A percentile compares a stretch with the other conserved stretches of the same genome.
Conservation (phyloP, 495 filamentous ascomycete species). For the Penicillium parvum region DNA sequence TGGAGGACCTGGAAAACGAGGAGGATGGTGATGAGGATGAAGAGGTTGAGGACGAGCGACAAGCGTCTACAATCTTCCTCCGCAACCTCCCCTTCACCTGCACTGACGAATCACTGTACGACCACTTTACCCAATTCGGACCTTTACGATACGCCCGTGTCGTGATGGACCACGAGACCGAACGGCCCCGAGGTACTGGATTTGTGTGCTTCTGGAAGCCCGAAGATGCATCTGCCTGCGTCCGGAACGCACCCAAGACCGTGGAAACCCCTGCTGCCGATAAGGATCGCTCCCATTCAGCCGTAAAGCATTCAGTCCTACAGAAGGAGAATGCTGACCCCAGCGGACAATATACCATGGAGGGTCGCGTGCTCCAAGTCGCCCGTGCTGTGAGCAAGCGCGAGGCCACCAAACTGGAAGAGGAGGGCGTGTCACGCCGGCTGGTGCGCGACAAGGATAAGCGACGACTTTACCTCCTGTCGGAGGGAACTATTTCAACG, state of each 20-base stretch:
- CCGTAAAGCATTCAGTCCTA: constrained; percentile 69
- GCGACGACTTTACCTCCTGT: constrained; percentile 82
- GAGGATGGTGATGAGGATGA: constrained; percentile 35
- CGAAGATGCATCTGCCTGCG: constrained; percentile 67
- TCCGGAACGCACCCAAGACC: constrained; percentile 64
- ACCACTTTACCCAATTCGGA: constrained; percentile 83
- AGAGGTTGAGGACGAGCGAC: constrained; percentile 50
- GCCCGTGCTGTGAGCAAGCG: constrained; percentile 76
- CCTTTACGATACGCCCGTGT: constrained; percentile 80
- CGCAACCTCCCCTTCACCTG: constrained; percentile 89
- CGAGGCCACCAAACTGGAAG: constrained; percentile 69
- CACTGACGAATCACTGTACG: constrained; percentile 71
- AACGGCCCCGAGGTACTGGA: constrained; percentile 82
- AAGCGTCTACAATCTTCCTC: constrained; percentile 76
- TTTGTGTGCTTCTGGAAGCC: constrained; percentile 88
- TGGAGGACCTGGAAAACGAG: constrained; percentile 17
- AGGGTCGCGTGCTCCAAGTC: constrained; percentile 81
- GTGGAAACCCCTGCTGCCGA: constrained; percentile 32
- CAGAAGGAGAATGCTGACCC: constrained; percentile 75
- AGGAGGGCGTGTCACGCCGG: constrained; percentile 58
- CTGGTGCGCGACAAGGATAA: constrained; percentile 79
- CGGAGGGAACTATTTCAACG: constrained; percentile 74
- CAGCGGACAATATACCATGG: constrained; percentile 78
- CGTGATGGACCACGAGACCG: constrained; percentile 78
- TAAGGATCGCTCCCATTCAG: constrained; percentile 37